Evolutionary conservation across 345 rosid species (phyloP), one percentile per base, ranked within the genome.

Genomic region (Dimocarpus longan): DNA sequence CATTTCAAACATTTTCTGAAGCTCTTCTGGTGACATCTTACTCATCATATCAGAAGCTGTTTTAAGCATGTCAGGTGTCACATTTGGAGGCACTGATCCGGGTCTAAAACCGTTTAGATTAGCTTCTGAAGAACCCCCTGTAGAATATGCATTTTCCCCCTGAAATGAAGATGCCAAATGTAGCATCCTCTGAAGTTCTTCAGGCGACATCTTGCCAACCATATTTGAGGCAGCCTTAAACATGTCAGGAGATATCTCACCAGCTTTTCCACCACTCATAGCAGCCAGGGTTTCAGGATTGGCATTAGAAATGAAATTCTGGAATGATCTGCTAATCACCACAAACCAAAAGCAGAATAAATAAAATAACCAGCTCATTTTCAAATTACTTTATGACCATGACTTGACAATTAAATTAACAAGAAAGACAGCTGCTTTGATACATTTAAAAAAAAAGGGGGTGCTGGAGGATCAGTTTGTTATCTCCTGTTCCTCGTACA

Each of bases 131-230:
- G 87, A 68, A 71, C 87, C 84, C 0, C 73, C 80, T 32, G 71
- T 81, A 44, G 81, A 7, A 68, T 73, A 78, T 75, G 90, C 88
- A 81, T 82, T 88, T 75, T 79, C 91, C 52, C 90, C 92, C 37
- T 88, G 86, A 76, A 89, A 91, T 6, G 98, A 90, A 54, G 98
- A 91, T 18, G 99, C 97, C 85, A 92, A 18, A 74, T 90, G 89
- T 79, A 93, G 85, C 97, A 94, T 90, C 73, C 82, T 96, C 68
- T 96, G 92, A 73, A 97, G 97, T 81, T 94, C 98, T 66, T 92
- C 95, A 15, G 97, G 93, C 8, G 98, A 82, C 98, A 97, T 94
- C 84, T 92, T 94, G 77, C 93, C 46, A 16, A 97, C 89, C 98
- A 94, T 97, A 80, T 81, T 88, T 24, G 99, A 91, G 16, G 95